Conservation (phyloP, 352 stramenopile species). For the Phytophthora syringae region DNA sequence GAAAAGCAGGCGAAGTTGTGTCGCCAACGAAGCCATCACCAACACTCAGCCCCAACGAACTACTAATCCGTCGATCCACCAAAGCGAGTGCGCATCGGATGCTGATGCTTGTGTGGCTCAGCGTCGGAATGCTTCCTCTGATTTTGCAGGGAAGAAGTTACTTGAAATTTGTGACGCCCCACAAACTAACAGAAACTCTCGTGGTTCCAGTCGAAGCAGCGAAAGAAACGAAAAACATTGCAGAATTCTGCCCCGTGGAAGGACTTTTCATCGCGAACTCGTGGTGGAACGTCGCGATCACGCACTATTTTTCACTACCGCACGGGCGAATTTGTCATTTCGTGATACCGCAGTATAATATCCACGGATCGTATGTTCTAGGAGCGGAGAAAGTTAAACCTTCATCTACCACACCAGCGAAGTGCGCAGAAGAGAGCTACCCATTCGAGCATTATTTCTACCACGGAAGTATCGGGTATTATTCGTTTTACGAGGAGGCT, state of each 20-base stretch:
- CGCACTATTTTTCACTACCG: background rate
- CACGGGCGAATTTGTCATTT: conserved; percentile 14
- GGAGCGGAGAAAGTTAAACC: background rate
- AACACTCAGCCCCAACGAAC: background rate
- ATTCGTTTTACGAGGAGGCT: conserved; percentile 25
- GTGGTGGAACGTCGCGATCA: conserved; percentile 27
- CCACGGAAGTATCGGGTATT: conserved; percentile 23
- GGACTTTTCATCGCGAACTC: conserved; percentile 18
- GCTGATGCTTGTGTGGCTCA: conserved; percentile 3
- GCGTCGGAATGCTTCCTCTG: conserved; percentile 7
- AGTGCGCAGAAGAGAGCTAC: conserved; percentile 6
- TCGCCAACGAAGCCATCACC: background rate
- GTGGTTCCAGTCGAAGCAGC: background rate
- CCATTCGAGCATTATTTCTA: conserved; percentile 27
- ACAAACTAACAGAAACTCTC: conserved; percentile 6
- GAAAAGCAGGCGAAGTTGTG: background rate
- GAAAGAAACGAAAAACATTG: background rate
- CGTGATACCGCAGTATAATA: conserved; percentile 24
- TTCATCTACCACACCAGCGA: background rate
- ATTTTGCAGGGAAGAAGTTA: conserved; percentile 12
- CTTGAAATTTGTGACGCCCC: conserved; percentile 11
- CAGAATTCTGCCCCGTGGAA: conserved; percentile 5
- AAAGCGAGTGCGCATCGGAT: background rate
- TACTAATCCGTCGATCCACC: background rate
- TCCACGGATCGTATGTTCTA: conserved; percentile 16